Conservation (phyloP, 306 rosid genomes). For the Malus asiatica region DNA sequence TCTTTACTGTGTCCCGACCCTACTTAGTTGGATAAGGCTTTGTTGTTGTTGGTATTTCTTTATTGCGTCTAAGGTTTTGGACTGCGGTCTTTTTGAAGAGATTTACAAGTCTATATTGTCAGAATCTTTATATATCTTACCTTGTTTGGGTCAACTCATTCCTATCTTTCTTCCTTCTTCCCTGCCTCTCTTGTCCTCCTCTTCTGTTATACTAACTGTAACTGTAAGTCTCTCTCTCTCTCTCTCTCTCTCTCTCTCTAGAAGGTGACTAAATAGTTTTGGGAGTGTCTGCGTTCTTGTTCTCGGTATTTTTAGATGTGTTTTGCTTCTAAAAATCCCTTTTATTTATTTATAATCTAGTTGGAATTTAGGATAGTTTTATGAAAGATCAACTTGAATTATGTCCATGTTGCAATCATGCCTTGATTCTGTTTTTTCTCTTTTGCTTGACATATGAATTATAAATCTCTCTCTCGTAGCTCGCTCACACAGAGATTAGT, state of each 20-base stretch:
- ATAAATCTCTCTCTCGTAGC: neutral
- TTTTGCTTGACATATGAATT: neutral
- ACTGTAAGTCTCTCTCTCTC: neutral
- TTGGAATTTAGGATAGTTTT: neutral
- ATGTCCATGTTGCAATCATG: neutral
- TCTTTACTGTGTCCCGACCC: too few relatives aligned
- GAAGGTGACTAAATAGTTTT: neutral
- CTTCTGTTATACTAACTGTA: neutral
- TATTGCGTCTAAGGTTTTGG: too few relatives aligned
- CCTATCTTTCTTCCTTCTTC: neutral
- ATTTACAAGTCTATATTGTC: neutral
- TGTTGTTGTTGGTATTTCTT: too few relatives aligned
- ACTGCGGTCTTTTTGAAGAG: too few relatives aligned
- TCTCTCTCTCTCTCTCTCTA: neutral
- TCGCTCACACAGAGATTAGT: neutral
- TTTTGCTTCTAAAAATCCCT: neutral
- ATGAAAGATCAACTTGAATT: neutral
- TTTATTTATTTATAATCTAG: neutral
- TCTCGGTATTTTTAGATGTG: neutral
- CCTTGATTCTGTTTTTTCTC: neutral
- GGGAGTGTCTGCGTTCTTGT: neutral
- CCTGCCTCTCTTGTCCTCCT: neutral
- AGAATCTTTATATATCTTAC: neutral
- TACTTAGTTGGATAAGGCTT: too few relatives aligned
- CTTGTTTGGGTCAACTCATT: slow-evolving; percentile 6